A percentile compares a stretch with the other conserved stretches of the same genome.
phyloP scores from a whole-genome alignment of 805 yeast genomes.

The Candida pseudoglaebosa region DNA sequence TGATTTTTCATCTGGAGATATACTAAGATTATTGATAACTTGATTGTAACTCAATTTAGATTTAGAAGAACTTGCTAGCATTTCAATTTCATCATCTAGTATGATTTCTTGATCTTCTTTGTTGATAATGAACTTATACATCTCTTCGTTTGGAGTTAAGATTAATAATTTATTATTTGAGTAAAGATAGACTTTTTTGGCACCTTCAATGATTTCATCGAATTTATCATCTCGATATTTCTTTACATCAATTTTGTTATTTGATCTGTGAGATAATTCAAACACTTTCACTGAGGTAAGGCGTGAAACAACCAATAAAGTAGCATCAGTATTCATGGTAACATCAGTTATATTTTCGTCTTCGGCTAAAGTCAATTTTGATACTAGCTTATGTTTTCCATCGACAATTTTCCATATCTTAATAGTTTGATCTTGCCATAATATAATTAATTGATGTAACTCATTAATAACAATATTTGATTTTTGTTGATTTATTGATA shows the following conservation, averaged over 20 bases:
- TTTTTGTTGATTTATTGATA: conserved; percentile 58
- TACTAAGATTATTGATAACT: conserved; percentile 48
- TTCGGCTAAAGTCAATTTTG: conserved; percentile 62
- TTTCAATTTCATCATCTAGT: conserved; percentile 43
- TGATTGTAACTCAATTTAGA: conserved; percentile 15
- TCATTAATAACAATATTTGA: conserved; percentile 50
- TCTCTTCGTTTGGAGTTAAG: conserved; percentile 59
- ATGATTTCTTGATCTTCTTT: conserved; percentile 29
- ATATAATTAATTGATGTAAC: conserved; percentile 49
- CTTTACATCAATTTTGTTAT: conserved; percentile 43
- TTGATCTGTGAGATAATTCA: conserved; percentile 41
- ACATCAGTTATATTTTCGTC: conserved; percentile 78
- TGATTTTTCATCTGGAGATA: conserved; percentile 40
- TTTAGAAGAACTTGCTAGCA: conserved; percentile 9
- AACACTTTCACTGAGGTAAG: conserved; percentile 66
- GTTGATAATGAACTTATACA: conserved; percentile 38
- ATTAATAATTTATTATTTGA: conserved; percentile 44
- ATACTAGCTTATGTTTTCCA: conserved; percentile 51
- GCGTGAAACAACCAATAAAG: conserved; percentile 69
- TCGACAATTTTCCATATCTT: conserved; percentile 69
- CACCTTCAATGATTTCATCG: conserved; percentile 47
- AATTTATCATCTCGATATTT: conserved; percentile 48
- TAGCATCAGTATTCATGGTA: conserved; percentile 60
- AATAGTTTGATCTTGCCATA: conserved; percentile 81
- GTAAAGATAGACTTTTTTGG: conserved; percentile 49